Percentiles rank a stretch among this genome's conserved stretches.
These are phyloP conservation scores for Mortierella antarctica DNA, from an alignment of 192 early-diverging fungal genomes.

Conservation along the genomic window DNA sequence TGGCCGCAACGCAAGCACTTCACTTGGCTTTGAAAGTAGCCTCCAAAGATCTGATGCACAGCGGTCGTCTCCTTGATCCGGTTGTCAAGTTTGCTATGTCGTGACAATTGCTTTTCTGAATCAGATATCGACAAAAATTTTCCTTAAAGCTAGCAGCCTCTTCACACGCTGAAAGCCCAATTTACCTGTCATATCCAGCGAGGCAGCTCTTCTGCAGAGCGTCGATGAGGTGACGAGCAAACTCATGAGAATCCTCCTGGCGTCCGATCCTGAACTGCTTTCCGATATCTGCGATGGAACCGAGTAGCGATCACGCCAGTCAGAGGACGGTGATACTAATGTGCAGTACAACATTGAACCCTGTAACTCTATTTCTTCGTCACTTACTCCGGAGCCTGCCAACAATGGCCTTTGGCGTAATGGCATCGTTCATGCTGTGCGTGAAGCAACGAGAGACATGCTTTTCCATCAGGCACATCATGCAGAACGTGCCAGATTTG, in stretches of 20 bases:
- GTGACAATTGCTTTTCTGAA: neutral
- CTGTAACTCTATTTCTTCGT: neutral
- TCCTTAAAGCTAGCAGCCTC: neutral
- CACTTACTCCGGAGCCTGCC: slow-evolving; percentile 68
- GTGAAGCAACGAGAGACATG: slow-evolving; percentile 70
- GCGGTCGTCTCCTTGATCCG: slow-evolving; percentile 80
- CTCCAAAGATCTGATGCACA: slow-evolving; percentile 86
- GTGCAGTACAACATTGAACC: neutral
- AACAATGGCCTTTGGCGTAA: slow-evolving; percentile 75
- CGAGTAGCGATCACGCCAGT: neutral
- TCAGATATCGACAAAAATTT: slow-evolving; percentile 67
- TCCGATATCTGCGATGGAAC: slow-evolving; percentile 65
- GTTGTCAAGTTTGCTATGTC: slow-evolving; percentile 67
- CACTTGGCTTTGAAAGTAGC: slow-evolving; percentile 82
- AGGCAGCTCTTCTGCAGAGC: slow-evolving; percentile 44
- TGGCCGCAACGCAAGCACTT: slow-evolving; percentile 76
- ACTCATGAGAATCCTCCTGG: slow-evolving; percentile 95
- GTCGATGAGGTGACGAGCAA: slow-evolving; percentile 64
- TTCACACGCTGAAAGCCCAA: neutral
- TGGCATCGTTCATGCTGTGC: slow-evolving; percentile 57
- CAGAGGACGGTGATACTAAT: neutral
- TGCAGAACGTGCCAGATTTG: slow-evolving; percentile 69
- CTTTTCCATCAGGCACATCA: slow-evolving; percentile 77
- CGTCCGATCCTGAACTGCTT: slow-evolving; percentile 80
- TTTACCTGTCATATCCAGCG: slow-evolving; percentile 37